Evolutionary conservation across 768 basidiomycete genomes (phyloP).

Genomic region (Suillus clintonianus): DNA sequence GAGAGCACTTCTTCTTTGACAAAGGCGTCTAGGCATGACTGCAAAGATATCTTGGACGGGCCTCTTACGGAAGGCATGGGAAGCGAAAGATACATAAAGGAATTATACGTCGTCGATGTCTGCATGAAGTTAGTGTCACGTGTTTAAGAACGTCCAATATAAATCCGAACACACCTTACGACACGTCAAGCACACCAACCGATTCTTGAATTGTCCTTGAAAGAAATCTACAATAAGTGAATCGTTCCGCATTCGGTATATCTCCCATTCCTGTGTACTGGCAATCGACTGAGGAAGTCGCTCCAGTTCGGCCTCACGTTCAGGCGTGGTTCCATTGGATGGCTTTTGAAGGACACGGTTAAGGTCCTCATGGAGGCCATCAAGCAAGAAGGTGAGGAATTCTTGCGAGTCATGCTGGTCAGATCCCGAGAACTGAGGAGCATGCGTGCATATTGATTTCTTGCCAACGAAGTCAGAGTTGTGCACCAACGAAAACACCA

Average conservation of each 20-base stretch:
- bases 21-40: constrained; percentile 86
- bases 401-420: constrained; percentile 99
- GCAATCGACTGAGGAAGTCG: constrained; percentile 84
- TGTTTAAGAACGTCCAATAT: background rate
- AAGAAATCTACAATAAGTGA: constrained; percentile 95
- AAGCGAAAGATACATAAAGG: constrained; percentile 92
- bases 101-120: constrained; percentile 97
- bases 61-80: constrained; percentile 75
- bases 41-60: constrained; percentile 63
- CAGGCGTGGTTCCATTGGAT: constrained; percentile 61
- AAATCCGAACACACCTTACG: constrained; percentile 58
- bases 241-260: constrained; percentile 88
- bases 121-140: constrained; percentile 31
- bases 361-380: constrained; percentile 88
- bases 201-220: constrained; percentile 94
- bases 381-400: constrained; percentile 91
- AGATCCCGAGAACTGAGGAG: constrained; percentile 75
- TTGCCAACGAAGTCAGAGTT: constrained; percentile 21
- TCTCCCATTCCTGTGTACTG: constrained; percentile 89
- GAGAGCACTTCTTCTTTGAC: constrained; percentile 90
- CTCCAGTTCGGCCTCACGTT: constrained; percentile 88
- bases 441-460: constrained; percentile 61
- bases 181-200: constrained; percentile 88
- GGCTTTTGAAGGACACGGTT: constrained; percentile 82
- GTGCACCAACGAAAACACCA: constrained; percentile 20